These are phyloP conservation scores for Candida anglica DNA, from an alignment of 805 yeast genomes.

Conservation along the genomic window DNA sequence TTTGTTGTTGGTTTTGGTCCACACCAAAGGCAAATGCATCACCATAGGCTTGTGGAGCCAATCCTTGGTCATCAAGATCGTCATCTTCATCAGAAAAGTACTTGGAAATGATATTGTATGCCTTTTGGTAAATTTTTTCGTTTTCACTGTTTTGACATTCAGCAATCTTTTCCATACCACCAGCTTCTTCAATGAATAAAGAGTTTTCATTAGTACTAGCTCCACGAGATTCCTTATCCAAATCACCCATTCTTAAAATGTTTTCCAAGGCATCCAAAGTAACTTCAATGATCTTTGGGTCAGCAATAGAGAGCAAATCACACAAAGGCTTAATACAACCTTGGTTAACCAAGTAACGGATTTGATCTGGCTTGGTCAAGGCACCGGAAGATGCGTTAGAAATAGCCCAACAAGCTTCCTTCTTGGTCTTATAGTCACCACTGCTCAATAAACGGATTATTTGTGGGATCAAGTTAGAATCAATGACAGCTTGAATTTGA, in stretches of 20 bases:
- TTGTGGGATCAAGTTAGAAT: slow-evolving; percentile 90
- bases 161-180: slow-evolving; percentile 95
- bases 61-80: slow-evolving; percentile 58
- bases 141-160: slow-evolving; percentile 90
- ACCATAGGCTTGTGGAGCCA: slow-evolving; percentile 75
- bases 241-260: slow-evolving; percentile 89
- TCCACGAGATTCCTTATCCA: slow-evolving; percentile 77
- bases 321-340: slow-evolving; percentile 98
- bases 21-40: slow-evolving; percentile 88
- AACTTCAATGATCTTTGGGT: slow-evolving; percentile 88
- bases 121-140: slow-evolving; percentile 88
- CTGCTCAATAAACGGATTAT: slow-evolving; percentile 70
- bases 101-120: slow-evolving; percentile 83
- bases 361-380: slow-evolving; percentile 84
- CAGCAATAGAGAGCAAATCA: slow-evolving; percentile 84
- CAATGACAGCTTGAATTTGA: slow-evolving; percentile 96
- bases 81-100: slow-evolving; percentile 83
- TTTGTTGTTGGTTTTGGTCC: slow-evolving; percentile 52
- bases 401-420: slow-evolving; percentile 99
- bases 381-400: slow-evolving; percentile 98
- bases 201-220: slow-evolving; percentile 79
- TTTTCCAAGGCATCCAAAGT: slow-evolving; percentile 94
- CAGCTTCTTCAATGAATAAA: slow-evolving; percentile 92
- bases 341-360: slow-evolving; percentile 86
- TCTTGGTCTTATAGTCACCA: slow-evolving; percentile 93